Percentiles rank a stretch among this genome's conserved stretches.
phyloP scores from a whole-genome alignment of 495 filamentous ascomycete species.

The Staphylotrichum longicolle region DNA sequence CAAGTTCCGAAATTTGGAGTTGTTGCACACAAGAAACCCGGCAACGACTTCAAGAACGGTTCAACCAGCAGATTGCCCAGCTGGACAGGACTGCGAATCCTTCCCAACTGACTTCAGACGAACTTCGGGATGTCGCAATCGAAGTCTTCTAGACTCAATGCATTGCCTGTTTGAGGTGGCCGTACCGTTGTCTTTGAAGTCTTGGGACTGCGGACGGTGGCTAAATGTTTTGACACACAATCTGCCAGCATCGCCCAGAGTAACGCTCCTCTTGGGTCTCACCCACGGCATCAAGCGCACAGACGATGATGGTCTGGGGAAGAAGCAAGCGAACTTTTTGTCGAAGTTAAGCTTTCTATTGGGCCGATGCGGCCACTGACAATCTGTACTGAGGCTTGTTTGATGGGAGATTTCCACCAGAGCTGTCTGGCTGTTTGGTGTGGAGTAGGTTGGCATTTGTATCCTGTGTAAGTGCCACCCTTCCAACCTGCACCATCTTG shows the following conservation, averaged over 20 bases:
- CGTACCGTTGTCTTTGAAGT: background rate
- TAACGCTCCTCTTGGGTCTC: conserved; percentile 10
- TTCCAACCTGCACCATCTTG: no score
- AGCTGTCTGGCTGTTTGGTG: no score
- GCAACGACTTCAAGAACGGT: background rate
- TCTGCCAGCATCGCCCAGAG: conserved; percentile 13
- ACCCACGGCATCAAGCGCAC: conserved; percentile 27
- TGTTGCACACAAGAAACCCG: background rate
- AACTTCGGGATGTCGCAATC: conserved; percentile 7
- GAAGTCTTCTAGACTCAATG: conserved; percentile 18
- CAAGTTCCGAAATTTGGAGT: background rate
- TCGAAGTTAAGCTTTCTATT: background rate
- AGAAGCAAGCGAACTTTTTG: conserved; percentile 8
- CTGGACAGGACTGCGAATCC: background rate
- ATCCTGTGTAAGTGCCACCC: no score
- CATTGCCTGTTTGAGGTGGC: background rate
- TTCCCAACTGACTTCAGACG: background rate
- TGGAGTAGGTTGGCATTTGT: no score
- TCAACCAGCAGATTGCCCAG: background rate
- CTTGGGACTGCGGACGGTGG: conserved; percentile 14
- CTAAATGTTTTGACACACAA: conserved; percentile 22
- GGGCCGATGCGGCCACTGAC: background rate
- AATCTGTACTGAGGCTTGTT: no score
- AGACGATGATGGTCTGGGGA: conserved; percentile 22
- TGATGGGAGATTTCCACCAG: no score